phyloP scores from a whole-genome alignment of 108 stramenopile species.

The Nitzschia sp. region DNA sequence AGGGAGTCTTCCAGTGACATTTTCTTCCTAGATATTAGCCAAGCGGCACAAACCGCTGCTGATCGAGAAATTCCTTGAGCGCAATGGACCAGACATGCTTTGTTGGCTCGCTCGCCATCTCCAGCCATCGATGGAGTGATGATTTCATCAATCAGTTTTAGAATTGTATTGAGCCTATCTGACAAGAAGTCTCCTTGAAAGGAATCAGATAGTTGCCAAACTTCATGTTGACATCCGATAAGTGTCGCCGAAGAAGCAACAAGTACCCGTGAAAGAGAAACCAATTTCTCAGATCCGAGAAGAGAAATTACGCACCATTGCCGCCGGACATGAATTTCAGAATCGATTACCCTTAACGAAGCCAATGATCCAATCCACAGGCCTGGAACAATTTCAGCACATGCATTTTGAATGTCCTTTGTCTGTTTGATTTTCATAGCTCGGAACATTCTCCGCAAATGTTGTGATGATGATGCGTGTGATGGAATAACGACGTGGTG shows the following conservation, averaged over 20 bases:
- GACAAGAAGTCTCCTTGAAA: constrained; percentile 23
- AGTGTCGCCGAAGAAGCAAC: not conserved
- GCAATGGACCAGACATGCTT: constrained; percentile 46
- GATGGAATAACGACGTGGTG: too few relatives aligned
- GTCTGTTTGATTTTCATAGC: too few relatives aligned
- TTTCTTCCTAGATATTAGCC: constrained; percentile 28
- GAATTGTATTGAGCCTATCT: constrained; percentile 5
- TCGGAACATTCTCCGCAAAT: too few relatives aligned
- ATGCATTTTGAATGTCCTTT: not conserved
- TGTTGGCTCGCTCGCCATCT: not conserved
- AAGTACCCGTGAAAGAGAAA: constrained; percentile 1
- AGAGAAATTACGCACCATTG: constrained; percentile 37
- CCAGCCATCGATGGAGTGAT: not conserved
- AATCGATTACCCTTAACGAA: constrained; percentile 2
- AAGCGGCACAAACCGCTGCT: constrained; percentile 41
- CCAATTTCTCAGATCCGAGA: constrained; percentile 2
- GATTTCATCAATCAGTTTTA: constrained; percentile 25
- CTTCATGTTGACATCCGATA: constrained; percentile 14
- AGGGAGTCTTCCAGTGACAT: constrained; percentile 30
- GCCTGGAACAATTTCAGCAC: constrained; percentile 25
- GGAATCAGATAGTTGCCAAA: constrained; percentile 38
- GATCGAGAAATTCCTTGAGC: constrained; percentile 47
- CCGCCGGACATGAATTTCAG: not conserved
- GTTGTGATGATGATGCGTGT: too few relatives aligned
- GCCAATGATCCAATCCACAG: constrained; percentile 35